phyloP scores from a whole-genome alignment of 805 yeast species.

The Suhomyces sp. region DNA sequence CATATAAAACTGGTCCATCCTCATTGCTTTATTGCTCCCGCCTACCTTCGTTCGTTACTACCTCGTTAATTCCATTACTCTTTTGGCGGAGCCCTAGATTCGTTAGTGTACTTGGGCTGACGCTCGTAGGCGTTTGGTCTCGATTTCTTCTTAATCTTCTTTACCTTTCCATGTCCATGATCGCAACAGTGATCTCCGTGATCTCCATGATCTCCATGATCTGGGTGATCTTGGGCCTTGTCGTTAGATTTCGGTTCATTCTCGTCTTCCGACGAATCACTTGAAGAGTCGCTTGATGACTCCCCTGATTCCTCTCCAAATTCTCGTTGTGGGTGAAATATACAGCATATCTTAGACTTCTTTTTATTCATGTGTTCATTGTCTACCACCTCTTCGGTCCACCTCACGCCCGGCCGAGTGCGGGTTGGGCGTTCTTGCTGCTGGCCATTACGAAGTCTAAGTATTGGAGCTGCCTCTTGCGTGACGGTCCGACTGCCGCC shows the following conservation, averaged over 20 bases:
- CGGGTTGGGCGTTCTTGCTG: neutral
- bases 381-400: slow-evolving; percentile 86
- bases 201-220: slow-evolving; percentile 28
- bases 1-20: neutral
- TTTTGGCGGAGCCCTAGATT: slow-evolving; percentile 1
- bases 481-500: neutral
- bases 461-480: slow-evolving; percentile 5
- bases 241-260: neutral
- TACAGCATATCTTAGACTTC: slow-evolving; percentile 88
- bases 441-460: slow-evolving; percentile 5
- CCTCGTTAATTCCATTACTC: neutral
- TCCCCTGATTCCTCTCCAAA: slow-evolving; percentile 45
- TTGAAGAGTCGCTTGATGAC: slow-evolving; percentile 25
- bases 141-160: slow-evolving; percentile 25
- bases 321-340: slow-evolving; percentile 72
- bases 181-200: slow-evolving; percentile 16
- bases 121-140: slow-evolving; percentile 85
- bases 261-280: slow-evolving; percentile 20
- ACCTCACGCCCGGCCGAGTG: slow-evolving; percentile 51
- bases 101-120: slow-evolving; percentile 62
- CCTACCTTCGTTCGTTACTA: neutral
- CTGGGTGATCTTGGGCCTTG: slow-evolving; percentile 18
- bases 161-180: slow-evolving; percentile 22
- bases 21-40: neutral
- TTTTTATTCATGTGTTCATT: slow-evolving; percentile 87